These are phyloP conservation scores for Iris pallida DNA, from an alignment of 116 monocot species.

Conservation along the genomic window DNA sequence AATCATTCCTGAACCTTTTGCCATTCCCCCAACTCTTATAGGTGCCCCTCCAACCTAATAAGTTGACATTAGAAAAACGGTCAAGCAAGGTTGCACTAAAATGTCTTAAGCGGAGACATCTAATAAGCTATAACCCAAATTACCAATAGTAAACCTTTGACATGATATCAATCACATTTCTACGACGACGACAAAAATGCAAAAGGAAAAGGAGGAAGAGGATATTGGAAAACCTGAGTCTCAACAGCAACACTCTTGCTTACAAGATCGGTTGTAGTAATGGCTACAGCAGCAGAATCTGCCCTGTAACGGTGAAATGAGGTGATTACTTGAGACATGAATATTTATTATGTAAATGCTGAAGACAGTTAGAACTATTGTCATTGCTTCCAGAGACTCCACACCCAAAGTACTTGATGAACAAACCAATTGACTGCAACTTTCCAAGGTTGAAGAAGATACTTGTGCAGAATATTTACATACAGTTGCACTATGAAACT, in stretches of 20 bases:
- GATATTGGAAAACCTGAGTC: conserved; percentile 53
- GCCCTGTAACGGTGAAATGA: conserved; percentile 43
- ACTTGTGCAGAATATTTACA: neutral
- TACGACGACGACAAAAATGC: neutral
- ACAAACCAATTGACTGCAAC: neutral
- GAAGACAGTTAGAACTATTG: neutral
- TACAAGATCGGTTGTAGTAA: conserved; percentile 97
- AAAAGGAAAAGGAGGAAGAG: neutral
- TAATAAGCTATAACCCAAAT: neutral
- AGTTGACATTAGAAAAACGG: conserved; percentile 3
- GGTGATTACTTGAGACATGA: neutral
- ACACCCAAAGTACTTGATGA: neutral
- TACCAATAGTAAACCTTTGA: neutral
- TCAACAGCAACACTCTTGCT: conserved; percentile 91
- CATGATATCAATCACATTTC: neutral
- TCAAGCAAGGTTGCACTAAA: neutral
- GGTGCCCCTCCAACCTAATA: conserved; percentile 64
- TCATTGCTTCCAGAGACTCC: neutral
- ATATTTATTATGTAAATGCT: neutral
- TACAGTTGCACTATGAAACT: neutral
- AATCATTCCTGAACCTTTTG: conserved; percentile 99
- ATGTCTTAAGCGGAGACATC: neutral
- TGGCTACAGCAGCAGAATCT: conserved; percentile 86
- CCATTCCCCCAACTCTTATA: conserved; percentile 93
- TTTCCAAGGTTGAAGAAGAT: neutral